Evolutionary conservation across 164 flowering plant species (phyloP), one percentile per base, ranked within the genome.

Genomic region (Tetracentron sinense): DNA sequence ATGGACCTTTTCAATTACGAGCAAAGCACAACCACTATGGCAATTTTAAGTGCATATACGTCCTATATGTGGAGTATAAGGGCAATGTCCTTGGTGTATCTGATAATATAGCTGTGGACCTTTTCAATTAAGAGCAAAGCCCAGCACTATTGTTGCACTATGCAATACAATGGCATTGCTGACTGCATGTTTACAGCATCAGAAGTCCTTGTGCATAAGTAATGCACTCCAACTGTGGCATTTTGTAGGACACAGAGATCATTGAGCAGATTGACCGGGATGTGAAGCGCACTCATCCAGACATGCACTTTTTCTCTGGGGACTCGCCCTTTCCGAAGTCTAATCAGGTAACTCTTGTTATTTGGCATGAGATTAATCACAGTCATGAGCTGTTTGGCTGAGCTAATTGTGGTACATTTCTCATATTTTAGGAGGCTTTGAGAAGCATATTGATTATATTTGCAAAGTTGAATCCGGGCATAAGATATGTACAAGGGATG

Each of bases 401-500:
- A 42, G 42, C 20, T 47, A 60, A 59, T 6, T 28, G 12, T 12
- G 22, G 51, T 27, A 31, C 16, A 15, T 31, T 20, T 65, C 3
- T 58, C 33, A 38, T 56, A 15, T 69, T 69, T 78, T 58, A 89
- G 99, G 99, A 95, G 42, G 82, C 99, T 61, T 65, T 95, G 82
- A 86, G 65, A 72, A 85, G 60, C 61, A 92, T 95, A 72, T 61
- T 95, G 52, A 81, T 89, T 66, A 69, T 95, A 46, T 95, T 92
- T 77, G 97, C 99, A 20, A 95, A 95, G 87, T 71, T 95, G 69
- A 95, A 95, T 72, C 99, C 97, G 0, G 97, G 97, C 33, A 87
- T 95, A 72, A 80, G 94, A 87, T 95, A 95, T 69, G 99, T 95
- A 47, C 99, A 95, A 76, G 99, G 99, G 74, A 95, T 95, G 99